Evolutionary conservation across 805 yeast species (phyloP), one percentile per base, ranked within the genome.

Genomic region (Candida tallmaniae): DNA sequence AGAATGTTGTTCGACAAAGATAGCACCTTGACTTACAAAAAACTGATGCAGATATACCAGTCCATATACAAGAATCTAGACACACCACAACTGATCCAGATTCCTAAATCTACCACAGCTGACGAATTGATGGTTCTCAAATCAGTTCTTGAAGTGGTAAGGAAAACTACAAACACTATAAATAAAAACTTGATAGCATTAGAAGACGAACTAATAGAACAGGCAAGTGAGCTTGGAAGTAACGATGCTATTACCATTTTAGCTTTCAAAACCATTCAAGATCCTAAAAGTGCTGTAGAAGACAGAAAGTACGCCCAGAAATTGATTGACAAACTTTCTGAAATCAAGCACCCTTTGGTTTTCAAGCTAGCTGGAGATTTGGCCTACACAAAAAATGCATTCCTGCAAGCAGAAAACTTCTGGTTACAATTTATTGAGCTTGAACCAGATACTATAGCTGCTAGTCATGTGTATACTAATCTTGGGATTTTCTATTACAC

Each of bases 161-260:
- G 96, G 27, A 63, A 60, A 5, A 68, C 73, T 22, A 76, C 89
- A 1, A 79, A 80, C 39, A 65, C 80, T 0, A 65, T 74, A 2
- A 79, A 82, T 46, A 70, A 52, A 33, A 62, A 77, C 40, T 58
- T 82, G 14, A 61, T 82, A 4, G 73, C 62, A 10, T 60, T 86
- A 23, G 96, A 88, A 51, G 75, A 78, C 42, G 79, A 76, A 42
- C 55, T 89, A 14, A 71, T 88, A n/a, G 94, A 87, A 40, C 72
- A 71, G 33, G 86, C 95, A 10, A 95, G 95, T 0, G 94, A 84
- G 48, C 48, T 76, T 48, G 96, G 96, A 0, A 77, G 83, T 47
- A 74, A 78, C 42, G 86, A 87, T 55, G 96, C 96, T 0, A 74
- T 88, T 15, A 67, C 90, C 1, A 62, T 84, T 9, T 54, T 89